These are phyloP conservation scores for Colletotrichum sp. DNA, from an alignment of 2,329 filamentous ascomycete genomes.

Conservation along the genomic window DNA sequence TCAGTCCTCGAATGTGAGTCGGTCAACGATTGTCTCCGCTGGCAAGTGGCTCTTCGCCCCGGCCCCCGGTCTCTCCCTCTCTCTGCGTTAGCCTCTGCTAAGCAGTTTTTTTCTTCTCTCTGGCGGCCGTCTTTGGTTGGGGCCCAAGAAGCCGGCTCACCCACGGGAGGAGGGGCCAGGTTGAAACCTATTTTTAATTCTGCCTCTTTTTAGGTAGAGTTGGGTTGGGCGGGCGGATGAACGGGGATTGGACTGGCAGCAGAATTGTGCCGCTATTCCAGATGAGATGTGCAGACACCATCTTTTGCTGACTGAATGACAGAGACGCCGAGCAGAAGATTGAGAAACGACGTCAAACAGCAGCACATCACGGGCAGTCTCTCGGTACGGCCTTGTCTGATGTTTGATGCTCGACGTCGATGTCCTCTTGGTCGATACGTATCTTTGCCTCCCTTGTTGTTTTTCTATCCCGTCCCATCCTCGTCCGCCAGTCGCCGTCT, in stretches of 20 bases:
- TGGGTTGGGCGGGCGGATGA: background rate
- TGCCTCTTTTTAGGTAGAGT: background rate
- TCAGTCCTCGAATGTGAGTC: background rate
- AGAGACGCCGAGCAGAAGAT: background rate
- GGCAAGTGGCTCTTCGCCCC: background rate
- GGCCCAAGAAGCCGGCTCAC: slow-evolving; percentile 21
- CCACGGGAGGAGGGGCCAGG: slow-evolving; percentile 12
- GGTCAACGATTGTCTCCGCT: background rate
- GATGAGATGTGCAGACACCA: background rate
- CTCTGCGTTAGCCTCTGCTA: background rate
- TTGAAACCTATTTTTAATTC: slow-evolving; percentile 14
- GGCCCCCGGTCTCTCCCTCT: background rate
- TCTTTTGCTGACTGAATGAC: background rate
- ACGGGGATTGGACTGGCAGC: background rate
- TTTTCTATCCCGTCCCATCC: slow-evolving; percentile 1
- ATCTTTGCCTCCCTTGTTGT: slow-evolving; percentile 3
- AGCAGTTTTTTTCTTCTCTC: background rate
- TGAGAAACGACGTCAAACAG: background rate
- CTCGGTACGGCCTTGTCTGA: background rate
- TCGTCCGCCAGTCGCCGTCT: background rate
- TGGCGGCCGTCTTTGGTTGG: slow-evolving; percentile 10
- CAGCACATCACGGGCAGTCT: background rate
- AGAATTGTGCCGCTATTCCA: background rate
- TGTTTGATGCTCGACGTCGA: background rate
- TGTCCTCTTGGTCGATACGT: background rate